These are phyloP conservation scores for Vitellaria paradoxa DNA, from an alignment of 179 eudicot genomes.

Conservation along the genomic window DNA sequence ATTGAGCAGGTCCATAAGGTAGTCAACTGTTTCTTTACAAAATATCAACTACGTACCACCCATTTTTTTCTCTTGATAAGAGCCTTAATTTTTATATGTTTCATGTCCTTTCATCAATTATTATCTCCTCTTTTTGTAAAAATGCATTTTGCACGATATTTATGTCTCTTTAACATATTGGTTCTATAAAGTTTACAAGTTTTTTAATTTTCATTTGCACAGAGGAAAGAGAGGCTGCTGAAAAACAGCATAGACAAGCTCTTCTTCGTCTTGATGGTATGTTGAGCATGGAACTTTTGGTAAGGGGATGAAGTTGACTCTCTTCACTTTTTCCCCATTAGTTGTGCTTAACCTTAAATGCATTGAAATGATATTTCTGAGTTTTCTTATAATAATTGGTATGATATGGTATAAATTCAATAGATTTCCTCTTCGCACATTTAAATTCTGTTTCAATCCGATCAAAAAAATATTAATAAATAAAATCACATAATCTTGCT, in stretches of 20 bases:
- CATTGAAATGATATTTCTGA: neutral
- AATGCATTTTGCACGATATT: neutral
- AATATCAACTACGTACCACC: neutral
- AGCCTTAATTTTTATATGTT: neutral
- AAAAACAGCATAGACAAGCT: slow-evolving; percentile 94
- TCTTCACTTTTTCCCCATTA: neutral
- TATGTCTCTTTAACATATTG: neutral
- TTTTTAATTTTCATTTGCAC: slow-evolving; percentile 16
- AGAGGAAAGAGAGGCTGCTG: slow-evolving; percentile 82
- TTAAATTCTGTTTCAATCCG: neutral
- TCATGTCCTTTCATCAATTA: neutral
- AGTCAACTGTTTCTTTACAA: slow-evolving; percentile 10
- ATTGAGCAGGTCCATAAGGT: slow-evolving; percentile 96
- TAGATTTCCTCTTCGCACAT: neutral
- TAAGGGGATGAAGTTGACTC: slow-evolving; percentile 30
- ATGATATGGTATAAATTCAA: neutral
- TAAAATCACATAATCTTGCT: too few species aligned
- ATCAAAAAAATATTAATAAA: too few species aligned
- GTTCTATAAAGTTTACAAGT: neutral
- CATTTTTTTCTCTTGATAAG: slow-evolving; percentile 6
- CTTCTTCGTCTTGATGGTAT: slow-evolving; percentile 78
- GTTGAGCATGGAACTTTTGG: slow-evolving; percentile 83
- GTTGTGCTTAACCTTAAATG: neutral
- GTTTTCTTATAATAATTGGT: neutral
- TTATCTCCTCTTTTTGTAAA: neutral